phyloP scores from a whole-genome alignment of 805 yeast genomes.

The Ogataea allantospora region DNA sequence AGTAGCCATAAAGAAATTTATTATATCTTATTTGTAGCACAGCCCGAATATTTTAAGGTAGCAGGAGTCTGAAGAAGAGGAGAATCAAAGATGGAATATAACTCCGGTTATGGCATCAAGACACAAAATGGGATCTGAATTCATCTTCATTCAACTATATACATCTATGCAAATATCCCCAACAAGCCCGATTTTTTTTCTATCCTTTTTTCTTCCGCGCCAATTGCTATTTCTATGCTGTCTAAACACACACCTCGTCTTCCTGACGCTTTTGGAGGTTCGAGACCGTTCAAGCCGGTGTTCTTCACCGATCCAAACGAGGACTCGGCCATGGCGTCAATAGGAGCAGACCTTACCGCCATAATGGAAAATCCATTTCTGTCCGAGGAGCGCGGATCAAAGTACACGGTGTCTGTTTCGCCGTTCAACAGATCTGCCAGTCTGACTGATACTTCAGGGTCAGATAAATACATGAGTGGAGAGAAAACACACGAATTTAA shows the following conservation, averaged over 20 bases:
- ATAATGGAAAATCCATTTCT: constrained; percentile 15
- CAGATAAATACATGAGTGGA: constrained; percentile 8
- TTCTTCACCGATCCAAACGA: constrained; percentile 25
- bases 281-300: constrained; percentile 17
- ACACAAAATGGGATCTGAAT: no score
- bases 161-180: neutral
- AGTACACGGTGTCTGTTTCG: constrained; percentile 7
- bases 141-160: neutral
- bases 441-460: constrained; percentile 8
- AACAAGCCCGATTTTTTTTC: neutral
- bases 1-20: constrained; percentile 26
- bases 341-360: constrained; percentile 10
- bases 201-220: constrained; percentile 11
- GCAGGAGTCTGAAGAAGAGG: neutral
- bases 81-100: neutral
- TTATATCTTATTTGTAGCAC: constrained; percentile 4
- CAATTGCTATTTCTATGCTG: constrained; percentile 15
- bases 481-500: constrained; percentile 8
- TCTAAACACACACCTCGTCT: constrained; percentile 19
- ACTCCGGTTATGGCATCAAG: neutral
- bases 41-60: neutral
- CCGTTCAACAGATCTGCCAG: constrained; percentile 8
- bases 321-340: constrained; percentile 11
- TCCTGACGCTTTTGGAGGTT: constrained; percentile 15
- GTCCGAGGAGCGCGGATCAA: constrained; percentile 12